A percentile compares a stretch with the other conserved stretches of the same genome.
These are phyloP conservation scores for Aspergillus uvarum DNA, from an alignment of 2,329 filamentous ascomycete species.

Conservation along the genomic window DNA sequence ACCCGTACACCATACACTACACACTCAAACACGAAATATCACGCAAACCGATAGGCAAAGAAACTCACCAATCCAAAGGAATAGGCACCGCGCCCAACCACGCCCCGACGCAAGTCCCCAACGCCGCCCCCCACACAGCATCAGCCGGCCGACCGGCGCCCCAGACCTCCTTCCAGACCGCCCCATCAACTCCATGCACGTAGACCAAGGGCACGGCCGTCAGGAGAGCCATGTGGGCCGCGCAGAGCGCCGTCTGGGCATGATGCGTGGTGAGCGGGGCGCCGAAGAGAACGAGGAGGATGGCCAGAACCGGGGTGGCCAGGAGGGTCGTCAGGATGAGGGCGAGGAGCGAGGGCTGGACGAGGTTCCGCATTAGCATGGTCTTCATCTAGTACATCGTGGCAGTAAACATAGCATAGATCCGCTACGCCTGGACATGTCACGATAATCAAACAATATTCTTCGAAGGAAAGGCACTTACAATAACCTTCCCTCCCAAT, in stretches of 20 bases:
- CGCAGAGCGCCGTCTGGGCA: conserved; percentile 73
- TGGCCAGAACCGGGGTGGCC: conserved; percentile 57
- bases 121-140: conserved; percentile 75
- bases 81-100: conserved; percentile 96
- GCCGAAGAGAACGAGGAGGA: conserved; percentile 80
- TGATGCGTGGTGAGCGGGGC: conserved; percentile 83
- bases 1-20: no score
- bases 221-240: conserved; percentile 78
- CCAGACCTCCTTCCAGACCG: conserved; percentile 69
- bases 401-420: not conserved
- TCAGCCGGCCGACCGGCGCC: conserved; percentile 73
- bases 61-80: conserved; percentile 79
- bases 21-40: not conserved
- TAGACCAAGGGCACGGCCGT: conserved; percentile 80
- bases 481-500: not conserved
- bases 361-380: not conserved
- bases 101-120: conserved; percentile 77
- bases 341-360: conserved; percentile 68
- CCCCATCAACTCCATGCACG: conserved; percentile 72
- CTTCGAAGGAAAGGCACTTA: not conserved
- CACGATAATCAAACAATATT: no score
- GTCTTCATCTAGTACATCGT: not conserved
- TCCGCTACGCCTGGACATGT: no score
- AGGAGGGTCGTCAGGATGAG: conserved; percentile 56
- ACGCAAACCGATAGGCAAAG: not conserved